Base-by-base conservation (phyloP, 2,329 filamentous ascomycete species). In the Claviceps sp. region DNA sequence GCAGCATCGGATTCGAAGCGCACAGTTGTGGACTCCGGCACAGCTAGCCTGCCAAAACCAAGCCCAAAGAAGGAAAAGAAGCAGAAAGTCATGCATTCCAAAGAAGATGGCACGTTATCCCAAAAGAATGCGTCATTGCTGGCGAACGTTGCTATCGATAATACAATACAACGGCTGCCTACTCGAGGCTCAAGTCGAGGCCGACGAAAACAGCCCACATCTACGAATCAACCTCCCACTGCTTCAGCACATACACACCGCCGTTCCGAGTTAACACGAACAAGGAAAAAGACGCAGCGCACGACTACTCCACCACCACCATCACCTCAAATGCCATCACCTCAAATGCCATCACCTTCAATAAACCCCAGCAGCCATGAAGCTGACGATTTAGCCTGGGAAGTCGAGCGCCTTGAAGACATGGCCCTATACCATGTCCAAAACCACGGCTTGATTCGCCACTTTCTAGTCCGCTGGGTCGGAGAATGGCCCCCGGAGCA, bases 401-500 rank as follows among this genome's bases (percentile, higher is more conserved):
- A 71, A 13, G 72, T 78, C 1, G 65, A 74, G 45, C 61, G 66
- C 2, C 62, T 78, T 1, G 70, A 74, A 53, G 71, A 61, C n/a
- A 65, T 72, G 52, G 63, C 64, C 16, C 49, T 69, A 4, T 61
- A 68, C 42, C 62, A 72, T 4, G 64, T 69, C 1, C 63, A 68
- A 13, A 68, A 68, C 4, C 60, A 57, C 2, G 63, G 63, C 8
- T 47, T 58, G 0, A 64, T 71, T 1, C 71, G 72, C 3, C 70
- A 69, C 53, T 81, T 76, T 60, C 66, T 72, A 34, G 76, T 81
- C 1, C 70, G 73, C 6, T 81, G 78, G 78, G 72, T 71, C 45
- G 78, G 78, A 7, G 63, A 77, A 53, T 81, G 78, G 78, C 75
- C 77, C 0, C 63, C 69, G 0, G 73, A 72, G 8, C 70, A 80